These are phyloP conservation scores for Coemansia sp. DNA, from an alignment of 192 early-diverging fungal genomes.

Conservation along the genomic window DNA sequence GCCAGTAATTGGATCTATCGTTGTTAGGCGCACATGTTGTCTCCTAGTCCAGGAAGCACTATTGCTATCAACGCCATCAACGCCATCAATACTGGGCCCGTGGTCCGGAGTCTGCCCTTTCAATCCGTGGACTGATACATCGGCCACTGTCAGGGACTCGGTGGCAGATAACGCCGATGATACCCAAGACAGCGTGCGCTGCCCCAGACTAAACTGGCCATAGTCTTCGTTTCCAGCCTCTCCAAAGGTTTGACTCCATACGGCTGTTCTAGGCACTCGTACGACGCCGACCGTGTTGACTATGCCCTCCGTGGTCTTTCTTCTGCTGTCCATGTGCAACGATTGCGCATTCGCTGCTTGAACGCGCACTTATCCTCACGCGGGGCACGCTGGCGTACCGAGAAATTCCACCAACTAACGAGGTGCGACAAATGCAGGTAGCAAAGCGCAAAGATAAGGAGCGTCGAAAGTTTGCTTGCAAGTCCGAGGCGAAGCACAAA, in stretches of 20 bases:
- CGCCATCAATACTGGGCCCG: not conserved
- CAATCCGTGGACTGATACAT: slow-evolving; percentile 5
- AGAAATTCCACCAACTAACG: not conserved
- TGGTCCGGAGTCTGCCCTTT: not conserved
- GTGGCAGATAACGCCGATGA: slow-evolving; percentile 26
- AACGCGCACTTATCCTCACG: not conserved
- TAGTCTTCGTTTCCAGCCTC: slow-evolving; percentile 21
- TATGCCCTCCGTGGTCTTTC: not conserved
- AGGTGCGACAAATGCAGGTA: not conserved
- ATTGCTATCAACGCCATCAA: not conserved
- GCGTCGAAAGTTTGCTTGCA: not conserved
- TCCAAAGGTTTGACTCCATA: slow-evolving; percentile 1
- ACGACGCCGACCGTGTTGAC: not conserved
- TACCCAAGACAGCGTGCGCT: slow-evolving; percentile 43
- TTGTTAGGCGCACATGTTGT: slow-evolving; percentile 42
- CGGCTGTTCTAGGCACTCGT: not conserved
- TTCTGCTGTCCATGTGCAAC: slow-evolving; percentile 10
- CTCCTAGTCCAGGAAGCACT: slow-evolving; percentile 8
- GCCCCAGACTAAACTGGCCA: slow-evolving; percentile 21
- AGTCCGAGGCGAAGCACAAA: not conserved
- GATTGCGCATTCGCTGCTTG: slow-evolving; percentile 9
- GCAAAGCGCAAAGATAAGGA: not conserved
- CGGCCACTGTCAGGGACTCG: slow-evolving; percentile 1
- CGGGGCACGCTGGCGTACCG: not conserved
- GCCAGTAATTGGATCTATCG: slow-evolving; percentile 44